phyloP scores from a whole-genome alignment of 345 rosid genomes.

The Salix caprea region DNA sequence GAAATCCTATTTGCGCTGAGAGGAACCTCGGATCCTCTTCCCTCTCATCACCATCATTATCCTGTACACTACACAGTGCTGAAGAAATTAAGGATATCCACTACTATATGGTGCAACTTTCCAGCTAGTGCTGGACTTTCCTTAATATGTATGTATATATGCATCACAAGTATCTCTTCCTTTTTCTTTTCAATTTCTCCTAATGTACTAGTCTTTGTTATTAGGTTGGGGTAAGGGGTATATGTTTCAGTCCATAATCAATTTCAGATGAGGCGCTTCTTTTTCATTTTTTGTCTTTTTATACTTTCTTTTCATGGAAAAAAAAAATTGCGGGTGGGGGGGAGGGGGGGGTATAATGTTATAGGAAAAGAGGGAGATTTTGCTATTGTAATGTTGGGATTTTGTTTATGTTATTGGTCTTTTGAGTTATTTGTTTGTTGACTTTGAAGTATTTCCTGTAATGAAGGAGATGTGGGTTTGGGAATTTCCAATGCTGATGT shows the following conservation, averaged over 20 bases:
- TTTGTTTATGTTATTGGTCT: background rate
- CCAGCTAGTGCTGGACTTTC: conserved; percentile 18
- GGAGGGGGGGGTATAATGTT: conserved; percentile 36
- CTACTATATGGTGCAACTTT: conserved; percentile 31
- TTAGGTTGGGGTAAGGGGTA: conserved; percentile 26
- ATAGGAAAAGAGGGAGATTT: conserved; percentile 43
- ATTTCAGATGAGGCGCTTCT: conserved; percentile 16
- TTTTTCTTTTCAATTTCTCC: background rate
- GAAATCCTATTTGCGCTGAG: conserved; percentile 52
- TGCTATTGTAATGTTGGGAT: conserved; percentile 26
- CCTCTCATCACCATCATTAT: conserved; percentile 50
- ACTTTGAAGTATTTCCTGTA: background rate
- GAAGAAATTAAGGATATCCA: conserved; percentile 25
- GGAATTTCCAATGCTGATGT: background rate
- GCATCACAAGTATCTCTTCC: conserved; percentile 20
- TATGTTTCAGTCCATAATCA: conserved; percentile 27
- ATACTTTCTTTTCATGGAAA: conserved; percentile 16
- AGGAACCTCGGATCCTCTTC: conserved; percentile 94
- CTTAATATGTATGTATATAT: conserved; percentile 29
- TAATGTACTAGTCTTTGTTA: conserved; percentile 14
- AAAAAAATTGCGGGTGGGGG: background rate
- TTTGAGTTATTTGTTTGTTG: background rate
- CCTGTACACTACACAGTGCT: conserved; percentile 18
- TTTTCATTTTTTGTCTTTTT: background rate
- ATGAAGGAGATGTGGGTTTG: background rate